phyloP scores from a whole-genome alignment of 2,329 filamentous ascomycete genomes.

The Hypocreales sp. region DNA sequence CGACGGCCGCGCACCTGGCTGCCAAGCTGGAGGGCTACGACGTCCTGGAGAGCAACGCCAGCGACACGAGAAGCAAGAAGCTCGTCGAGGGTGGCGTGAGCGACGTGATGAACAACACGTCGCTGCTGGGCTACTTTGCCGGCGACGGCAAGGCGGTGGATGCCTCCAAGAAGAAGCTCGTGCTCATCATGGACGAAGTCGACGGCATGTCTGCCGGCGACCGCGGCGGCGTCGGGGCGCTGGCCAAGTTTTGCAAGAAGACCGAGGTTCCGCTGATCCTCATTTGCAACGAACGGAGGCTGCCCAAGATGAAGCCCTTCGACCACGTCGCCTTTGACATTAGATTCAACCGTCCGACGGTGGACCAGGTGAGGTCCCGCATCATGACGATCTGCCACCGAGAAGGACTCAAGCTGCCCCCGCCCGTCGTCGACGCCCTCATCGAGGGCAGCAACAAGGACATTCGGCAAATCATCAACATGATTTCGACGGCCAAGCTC shows the following conservation, averaged over 20 bases:
- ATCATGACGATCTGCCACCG: conserved; percentile 92
- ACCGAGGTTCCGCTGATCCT: conserved; percentile 88
- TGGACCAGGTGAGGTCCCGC: conserved; percentile 78
- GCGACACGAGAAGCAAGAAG: conserved; percentile 90
- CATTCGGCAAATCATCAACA: conserved; percentile 96
- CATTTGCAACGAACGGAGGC: conserved; percentile 87
- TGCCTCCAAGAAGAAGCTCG: conserved; percentile 73
- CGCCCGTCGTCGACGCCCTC: conserved; percentile 73
- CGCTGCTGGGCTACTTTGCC: conserved; percentile 79
- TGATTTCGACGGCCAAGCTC: conserved; percentile 87
- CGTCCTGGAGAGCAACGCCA: conserved; percentile 87
- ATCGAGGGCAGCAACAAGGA: conserved; percentile 94
- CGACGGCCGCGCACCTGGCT: conserved; percentile 86
- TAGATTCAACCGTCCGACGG: conserved; percentile 75
- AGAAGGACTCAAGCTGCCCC: conserved; percentile 74
- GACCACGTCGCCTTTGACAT: conserved; percentile 75
- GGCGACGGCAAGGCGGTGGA: conserved; percentile 71
- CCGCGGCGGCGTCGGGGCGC: conserved; percentile 82
- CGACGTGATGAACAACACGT: conserved; percentile 87
- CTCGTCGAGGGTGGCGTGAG: conserved; percentile 78
- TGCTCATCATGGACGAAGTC: conserved; percentile 97
- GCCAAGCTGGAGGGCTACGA: conserved; percentile 90
- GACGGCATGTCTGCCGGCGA: conserved; percentile 98
- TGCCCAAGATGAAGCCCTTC: conserved; percentile 98
- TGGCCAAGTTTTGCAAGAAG: conserved; percentile 91